Conservation (phyloP, 1,284 basidiomycete species). For the Ustilago shanxiensis region DNA sequence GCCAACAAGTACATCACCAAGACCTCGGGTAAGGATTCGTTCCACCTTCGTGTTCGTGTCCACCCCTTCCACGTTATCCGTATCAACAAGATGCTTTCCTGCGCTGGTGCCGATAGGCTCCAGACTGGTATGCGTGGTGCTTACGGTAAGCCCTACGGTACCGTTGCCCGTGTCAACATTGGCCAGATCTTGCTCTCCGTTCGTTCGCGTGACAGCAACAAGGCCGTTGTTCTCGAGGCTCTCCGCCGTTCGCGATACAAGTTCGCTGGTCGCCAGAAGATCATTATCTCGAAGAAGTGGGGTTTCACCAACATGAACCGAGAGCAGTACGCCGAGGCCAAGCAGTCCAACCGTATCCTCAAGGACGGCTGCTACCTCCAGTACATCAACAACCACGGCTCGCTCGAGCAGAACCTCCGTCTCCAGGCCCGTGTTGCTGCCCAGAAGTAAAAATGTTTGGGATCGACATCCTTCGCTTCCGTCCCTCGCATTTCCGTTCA, state of each 20-base stretch:
- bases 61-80: constrained; percentile 99
- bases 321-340: constrained; percentile 87
- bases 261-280: constrained; percentile 99
- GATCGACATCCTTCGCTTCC: not conserved
- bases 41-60: constrained; percentile 96
- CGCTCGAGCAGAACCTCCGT: constrained; percentile 66
- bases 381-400: constrained; percentile 69
- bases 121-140: constrained; percentile 99
- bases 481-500: not conserved
- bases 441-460: constrained; percentile 61
- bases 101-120: constrained; percentile 94
- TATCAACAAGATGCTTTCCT: constrained; percentile 99
- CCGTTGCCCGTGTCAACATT: constrained; percentile 93
- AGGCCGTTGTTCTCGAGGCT: constrained; percentile 92
- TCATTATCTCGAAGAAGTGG: constrained; percentile 80
- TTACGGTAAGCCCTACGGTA: constrained; percentile 99
- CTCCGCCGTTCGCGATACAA: constrained; percentile 90
- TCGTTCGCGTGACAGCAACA: constrained; percentile 90
- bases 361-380: constrained; percentile 69
- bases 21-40: constrained; percentile 97
- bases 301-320: constrained; percentile 96
- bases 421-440: constrained; percentile 68
- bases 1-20: constrained; percentile 99
- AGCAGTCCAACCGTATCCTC: constrained; percentile 76
- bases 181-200: constrained; percentile 97